Conservation (phyloP, 2,329 filamentous ascomycete genomes). For the Tolypocladium album region DNA sequence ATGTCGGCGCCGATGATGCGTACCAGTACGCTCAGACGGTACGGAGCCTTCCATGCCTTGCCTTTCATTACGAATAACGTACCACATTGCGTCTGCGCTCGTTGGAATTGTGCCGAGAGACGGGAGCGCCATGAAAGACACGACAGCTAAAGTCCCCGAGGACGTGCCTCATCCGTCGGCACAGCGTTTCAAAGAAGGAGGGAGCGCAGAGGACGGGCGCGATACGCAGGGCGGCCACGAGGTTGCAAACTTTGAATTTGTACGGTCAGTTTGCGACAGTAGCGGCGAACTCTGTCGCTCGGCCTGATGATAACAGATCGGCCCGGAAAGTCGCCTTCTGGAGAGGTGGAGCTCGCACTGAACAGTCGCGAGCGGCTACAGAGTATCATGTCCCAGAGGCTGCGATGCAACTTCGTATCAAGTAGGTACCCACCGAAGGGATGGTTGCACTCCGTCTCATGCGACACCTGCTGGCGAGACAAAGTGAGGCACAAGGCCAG, state of each 20-base stretch:
- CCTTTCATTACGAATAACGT: not conserved
- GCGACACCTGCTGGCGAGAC: not conserved
- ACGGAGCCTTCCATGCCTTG: not conserved
- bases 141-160: not conserved
- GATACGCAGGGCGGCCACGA: not conserved
- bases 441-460: not conserved
- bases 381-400: not conserved
- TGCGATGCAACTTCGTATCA: not conserved
- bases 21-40: not conserved
- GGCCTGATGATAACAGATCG: not conserved
- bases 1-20: no score
- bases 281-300: not conserved
- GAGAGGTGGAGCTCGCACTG: not conserved
- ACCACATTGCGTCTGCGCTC: not conserved
- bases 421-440: not conserved
- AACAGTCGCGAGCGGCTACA: not conserved
- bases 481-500: not conserved
- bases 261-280: not conserved
- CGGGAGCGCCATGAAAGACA: not conserved
- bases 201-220: not conserved
- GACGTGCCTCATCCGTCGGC: not conserved
- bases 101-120: not conserved
- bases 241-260: not conserved
- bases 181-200: not conserved
- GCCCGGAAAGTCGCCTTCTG: not conserved